Evolutionary conservation across 495 filamentous ascomycete genomes (phyloP).

Genomic region (Hypoxylon rickii): DNA sequence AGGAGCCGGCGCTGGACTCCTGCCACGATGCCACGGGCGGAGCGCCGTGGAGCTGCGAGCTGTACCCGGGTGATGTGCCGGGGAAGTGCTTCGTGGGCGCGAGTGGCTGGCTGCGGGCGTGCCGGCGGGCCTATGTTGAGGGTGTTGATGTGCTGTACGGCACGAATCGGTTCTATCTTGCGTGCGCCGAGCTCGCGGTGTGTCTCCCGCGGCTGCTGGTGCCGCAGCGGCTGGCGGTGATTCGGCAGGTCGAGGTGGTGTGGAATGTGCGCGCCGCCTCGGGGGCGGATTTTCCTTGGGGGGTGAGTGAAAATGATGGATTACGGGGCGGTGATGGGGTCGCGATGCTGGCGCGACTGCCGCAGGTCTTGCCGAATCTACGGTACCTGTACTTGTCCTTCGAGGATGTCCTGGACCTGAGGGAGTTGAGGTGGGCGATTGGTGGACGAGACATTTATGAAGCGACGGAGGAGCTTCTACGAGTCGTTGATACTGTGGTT

Average conservation of each 20-base stretch:
- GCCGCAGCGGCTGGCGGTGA: neutral
- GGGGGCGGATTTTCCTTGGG: neutral
- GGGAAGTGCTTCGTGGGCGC: constrained; percentile 27
- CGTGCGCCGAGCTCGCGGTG: neutral
- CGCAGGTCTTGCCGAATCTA: neutral
- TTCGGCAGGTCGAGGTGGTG: neutral
- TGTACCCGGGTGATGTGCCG: constrained; percentile 16
- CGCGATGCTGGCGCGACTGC: neutral
- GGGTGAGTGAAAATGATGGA: neutral
- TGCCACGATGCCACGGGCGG: neutral
- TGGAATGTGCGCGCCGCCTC: neutral
- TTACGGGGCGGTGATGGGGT: neutral
- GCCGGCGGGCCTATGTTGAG: constrained; percentile 32
- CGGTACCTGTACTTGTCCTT: neutral
- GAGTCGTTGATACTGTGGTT: neutral
- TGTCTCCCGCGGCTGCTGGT: neutral
- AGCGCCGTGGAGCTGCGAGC: neutral
- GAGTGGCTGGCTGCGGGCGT: constrained; percentile 28
- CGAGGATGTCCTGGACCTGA: neutral
- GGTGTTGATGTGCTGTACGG: constrained; percentile 28
- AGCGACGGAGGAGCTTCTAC: neutral
- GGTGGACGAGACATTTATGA: neutral
- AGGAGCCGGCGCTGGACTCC: neutral
- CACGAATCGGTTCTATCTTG: constrained; percentile 37
- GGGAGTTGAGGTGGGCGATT: neutral